phyloP scores from a whole-genome alignment of 2,329 filamentous ascomycete species.

The Cladosporium sphaerospermum region DNA sequence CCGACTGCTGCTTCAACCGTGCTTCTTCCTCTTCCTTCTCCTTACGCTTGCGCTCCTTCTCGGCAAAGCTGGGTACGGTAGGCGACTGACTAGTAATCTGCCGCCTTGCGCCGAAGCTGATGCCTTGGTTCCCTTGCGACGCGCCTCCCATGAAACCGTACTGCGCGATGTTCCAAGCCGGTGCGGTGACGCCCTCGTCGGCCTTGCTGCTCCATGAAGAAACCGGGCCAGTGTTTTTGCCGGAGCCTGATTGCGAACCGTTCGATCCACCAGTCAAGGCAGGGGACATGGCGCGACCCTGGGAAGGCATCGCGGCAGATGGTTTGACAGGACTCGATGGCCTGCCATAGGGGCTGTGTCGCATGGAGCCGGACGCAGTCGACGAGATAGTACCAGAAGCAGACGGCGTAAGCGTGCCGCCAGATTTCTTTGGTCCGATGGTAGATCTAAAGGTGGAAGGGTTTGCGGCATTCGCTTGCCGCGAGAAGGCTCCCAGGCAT shows the following conservation, averaged over 20 bases:
- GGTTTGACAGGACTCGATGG: constrained; percentile 13
- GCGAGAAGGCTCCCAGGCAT: constrained; percentile 85
- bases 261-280: constrained; percentile 50
- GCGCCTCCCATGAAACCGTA: constrained; percentile 98
- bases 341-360: neutral
- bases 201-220: constrained; percentile 87
- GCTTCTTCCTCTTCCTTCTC: constrained; percentile 54
- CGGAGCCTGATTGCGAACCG: constrained; percentile 44
- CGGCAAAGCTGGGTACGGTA: constrained; percentile 69
- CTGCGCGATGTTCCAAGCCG: constrained; percentile 97
- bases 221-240: constrained; percentile 49
- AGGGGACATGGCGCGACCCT: constrained; percentile 37
- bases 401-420: constrained; percentile 34
- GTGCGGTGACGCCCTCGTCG: constrained; percentile 73
- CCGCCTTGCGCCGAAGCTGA: constrained; percentile 82
- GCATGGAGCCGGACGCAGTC: neutral
- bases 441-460: constrained; percentile 66
- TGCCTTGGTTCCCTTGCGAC: constrained; percentile 89
- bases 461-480: constrained; percentile 69
- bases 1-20: constrained; percentile 41
- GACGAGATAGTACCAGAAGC: constrained; percentile 14
- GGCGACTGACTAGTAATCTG: constrained; percentile 86
- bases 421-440: constrained; percentile 66
- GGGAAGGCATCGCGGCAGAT: constrained; percentile 24
- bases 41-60: constrained; percentile 67